These are phyloP conservation scores for Cutaneotrichosporon sp. DNA, from an alignment of 1,284 basidiomycete genomes.

Conservation along the genomic window DNA sequence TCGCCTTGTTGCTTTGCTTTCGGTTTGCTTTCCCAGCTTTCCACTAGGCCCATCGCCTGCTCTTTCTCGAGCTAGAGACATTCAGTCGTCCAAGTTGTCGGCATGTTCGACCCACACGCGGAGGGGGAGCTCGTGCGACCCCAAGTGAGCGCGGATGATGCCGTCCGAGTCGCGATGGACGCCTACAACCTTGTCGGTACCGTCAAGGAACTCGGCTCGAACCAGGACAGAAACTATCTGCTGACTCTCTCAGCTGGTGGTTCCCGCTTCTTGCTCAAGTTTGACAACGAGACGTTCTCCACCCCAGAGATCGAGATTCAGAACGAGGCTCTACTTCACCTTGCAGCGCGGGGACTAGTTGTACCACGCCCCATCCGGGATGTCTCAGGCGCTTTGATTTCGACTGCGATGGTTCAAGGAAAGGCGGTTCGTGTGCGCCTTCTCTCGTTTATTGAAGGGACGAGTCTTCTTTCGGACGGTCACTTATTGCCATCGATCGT, in stretches of 20 bases:
- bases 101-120: constrained; percentile 12
- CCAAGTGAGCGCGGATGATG: background rate
- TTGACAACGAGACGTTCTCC: constrained; percentile 12
- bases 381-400: background rate
- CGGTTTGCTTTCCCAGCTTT: too few relatives aligned
- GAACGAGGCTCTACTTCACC: constrained; percentile 7
- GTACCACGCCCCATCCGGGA: constrained; percentile 2
- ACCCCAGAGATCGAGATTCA: constrained; percentile 9
- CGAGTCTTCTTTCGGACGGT: constrained; percentile 6
- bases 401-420: background rate
- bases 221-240: constrained; percentile 16
- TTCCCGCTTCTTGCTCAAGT: constrained; percentile 12
- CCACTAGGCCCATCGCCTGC: too few relatives aligned
- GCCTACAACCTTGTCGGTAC: background rate
- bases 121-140: constrained; percentile 7
- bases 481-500: constrained; percentile 3
- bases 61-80: too few relatives aligned
- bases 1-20: too few relatives aligned
- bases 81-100: background rate
- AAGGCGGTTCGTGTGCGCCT: constrained; percentile 4
- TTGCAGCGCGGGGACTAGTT: background rate
- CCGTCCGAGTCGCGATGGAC: background rate
- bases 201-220: constrained; percentile 12
- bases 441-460: constrained; percentile 10
- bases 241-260: background rate